These are phyloP conservation scores for Candida piceae DNA, from an alignment of 805 yeast species.

Conservation along the genomic window DNA sequence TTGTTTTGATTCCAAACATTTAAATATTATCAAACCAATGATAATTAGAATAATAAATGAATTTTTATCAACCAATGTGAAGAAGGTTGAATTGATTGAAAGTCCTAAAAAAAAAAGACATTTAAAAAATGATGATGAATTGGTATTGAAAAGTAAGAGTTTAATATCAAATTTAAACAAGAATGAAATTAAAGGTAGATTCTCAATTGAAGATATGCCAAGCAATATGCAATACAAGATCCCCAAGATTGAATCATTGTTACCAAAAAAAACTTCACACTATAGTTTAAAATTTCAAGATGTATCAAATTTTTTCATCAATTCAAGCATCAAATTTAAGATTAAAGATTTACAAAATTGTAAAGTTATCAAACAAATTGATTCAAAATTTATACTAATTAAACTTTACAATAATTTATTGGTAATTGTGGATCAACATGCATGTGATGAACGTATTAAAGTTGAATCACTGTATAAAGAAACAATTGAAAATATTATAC, in stretches of 20 bases:
- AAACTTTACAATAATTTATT: no score
- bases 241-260: no score
- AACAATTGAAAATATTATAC: constrained; percentile 27
- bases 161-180: no score
- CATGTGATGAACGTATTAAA: constrained; percentile 70
- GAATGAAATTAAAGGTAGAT: no score
- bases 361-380: constrained; percentile 53
- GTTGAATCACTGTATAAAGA: constrained; percentile 48
- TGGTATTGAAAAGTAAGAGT: neutral
- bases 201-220: no score
- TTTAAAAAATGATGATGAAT: neutral
- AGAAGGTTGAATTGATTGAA: neutral
- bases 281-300: no score
- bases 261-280: no score
- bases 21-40: constrained; percentile 28
- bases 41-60: constrained; percentile 26
- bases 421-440: constrained; percentile 77
- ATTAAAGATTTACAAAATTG: constrained; percentile 18
- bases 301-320: no score
- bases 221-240: no score
- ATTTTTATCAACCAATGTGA: constrained; percentile 14
- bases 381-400: constrained; percentile 56
- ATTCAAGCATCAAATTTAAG: constrained; percentile 12
- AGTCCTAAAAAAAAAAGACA: no score
- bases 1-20: constrained; percentile 23